phyloP scores from a whole-genome alignment of 176 grass and related monocot species.

The Saccharum spontaneum region DNA sequence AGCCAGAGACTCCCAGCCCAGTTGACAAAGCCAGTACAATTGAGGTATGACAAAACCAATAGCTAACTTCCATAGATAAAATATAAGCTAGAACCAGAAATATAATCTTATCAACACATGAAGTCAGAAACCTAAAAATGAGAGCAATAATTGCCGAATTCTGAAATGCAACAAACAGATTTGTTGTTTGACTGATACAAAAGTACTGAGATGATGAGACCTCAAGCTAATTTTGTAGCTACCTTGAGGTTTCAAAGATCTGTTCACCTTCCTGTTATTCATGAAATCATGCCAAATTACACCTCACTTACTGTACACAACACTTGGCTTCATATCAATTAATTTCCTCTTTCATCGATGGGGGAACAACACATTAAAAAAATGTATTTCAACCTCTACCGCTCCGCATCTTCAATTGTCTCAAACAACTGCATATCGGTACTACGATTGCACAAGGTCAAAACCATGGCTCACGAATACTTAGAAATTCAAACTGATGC shows the following conservation, averaged over 20 bases:
- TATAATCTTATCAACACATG: background rate
- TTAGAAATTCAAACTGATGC: conserved; percentile 8
- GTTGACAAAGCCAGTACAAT: background rate
- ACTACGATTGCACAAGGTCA: background rate
- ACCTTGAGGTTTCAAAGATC: background rate
- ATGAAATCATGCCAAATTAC: background rate
- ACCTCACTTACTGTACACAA: background rate
- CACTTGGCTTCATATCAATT: background rate
- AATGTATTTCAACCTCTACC: background rate
- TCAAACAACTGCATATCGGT: background rate
- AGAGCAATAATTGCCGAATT: background rate
- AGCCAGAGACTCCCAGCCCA: background rate
- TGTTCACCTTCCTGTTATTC: background rate
- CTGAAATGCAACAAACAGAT: background rate
- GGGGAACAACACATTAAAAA: background rate
- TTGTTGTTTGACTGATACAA: background rate
- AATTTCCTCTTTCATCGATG: background rate
- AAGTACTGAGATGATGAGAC: background rate
- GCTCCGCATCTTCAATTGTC: background rate
- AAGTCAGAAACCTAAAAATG: background rate
- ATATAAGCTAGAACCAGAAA: background rate
- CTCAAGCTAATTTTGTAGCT: background rate
- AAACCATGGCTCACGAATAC: background rate
- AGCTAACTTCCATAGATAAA: background rate
- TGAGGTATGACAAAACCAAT: background rate